A percentile compares a stretch with the other conserved stretches of the same genome.
Conservation (phyloP, 352 stramenopile species). For the Globisporangium camurandrum region DNA sequence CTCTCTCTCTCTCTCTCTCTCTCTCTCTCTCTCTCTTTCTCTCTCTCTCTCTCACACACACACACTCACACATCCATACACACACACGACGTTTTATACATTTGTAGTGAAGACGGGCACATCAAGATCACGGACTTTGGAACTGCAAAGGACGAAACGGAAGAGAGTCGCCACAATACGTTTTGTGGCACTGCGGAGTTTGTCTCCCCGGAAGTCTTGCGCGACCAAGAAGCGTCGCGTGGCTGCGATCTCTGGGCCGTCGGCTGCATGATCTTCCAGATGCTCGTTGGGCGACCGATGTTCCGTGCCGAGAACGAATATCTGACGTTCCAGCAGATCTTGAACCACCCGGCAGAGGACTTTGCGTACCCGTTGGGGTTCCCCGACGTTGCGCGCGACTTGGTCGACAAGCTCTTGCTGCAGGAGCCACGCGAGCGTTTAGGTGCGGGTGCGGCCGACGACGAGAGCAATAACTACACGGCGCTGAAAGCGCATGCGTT, state of each 20-base stretch:
- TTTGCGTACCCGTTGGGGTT: conserved; percentile 64
- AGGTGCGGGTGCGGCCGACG: conserved; percentile 60
- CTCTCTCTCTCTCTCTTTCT: too few relatives aligned
- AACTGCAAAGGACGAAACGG: conserved; percentile 75
- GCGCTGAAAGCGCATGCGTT: conserved; percentile 73
- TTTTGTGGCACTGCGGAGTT: conserved; percentile 91
- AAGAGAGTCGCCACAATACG: conserved; percentile 79
- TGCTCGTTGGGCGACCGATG: conserved; percentile 74
- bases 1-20: too few relatives aligned
- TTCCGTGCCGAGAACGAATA: conserved; percentile 89
- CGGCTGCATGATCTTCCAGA: conserved; percentile 89
- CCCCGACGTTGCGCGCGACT: conserved; percentile 50
- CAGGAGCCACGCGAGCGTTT: conserved; percentile 66
- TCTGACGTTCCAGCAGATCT: conserved; percentile 86
- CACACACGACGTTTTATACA: background rate
- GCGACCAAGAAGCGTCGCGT: conserved; percentile 72
- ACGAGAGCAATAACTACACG: conserved; percentile 68
- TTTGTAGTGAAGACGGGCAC: conserved; percentile 58
- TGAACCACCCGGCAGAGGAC: conserved; percentile 76
- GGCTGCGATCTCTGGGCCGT: conserved; percentile 88
- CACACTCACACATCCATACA: too few relatives aligned
- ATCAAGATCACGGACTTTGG: conserved; percentile 90
- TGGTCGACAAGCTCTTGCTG: conserved; percentile 74
- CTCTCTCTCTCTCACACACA: too few relatives aligned
- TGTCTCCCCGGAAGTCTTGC: conserved; percentile 87